phyloP scores from a whole-genome alignment of 768 basidiomycete species.

The Lentinula boryana region DNA sequence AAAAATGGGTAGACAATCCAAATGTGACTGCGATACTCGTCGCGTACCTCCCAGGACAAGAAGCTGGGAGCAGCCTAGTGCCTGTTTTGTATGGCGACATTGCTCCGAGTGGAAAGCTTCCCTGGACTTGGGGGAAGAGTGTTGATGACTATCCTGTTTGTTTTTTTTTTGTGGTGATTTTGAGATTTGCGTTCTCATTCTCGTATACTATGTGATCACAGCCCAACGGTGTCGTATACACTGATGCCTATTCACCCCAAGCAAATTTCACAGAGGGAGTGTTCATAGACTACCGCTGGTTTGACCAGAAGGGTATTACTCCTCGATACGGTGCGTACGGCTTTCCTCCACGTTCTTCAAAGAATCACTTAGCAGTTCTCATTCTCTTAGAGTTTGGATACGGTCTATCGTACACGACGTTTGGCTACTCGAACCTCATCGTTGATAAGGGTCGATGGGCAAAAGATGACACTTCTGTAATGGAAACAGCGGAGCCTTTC shows the following conservation, averaged over 20 bases:
- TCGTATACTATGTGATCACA: background rate
- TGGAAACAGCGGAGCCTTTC: background rate
- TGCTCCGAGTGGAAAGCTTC: conserved; percentile 45
- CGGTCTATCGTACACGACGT: conserved; percentile 45
- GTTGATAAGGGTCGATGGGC: background rate
- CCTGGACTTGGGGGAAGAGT: conserved; percentile 49
- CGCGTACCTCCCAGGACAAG: conserved; percentile 40
- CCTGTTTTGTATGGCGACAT: conserved; percentile 46
- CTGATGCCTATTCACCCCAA: background rate
- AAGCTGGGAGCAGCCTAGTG: conserved; percentile 42
- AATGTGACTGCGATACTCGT: conserved; percentile 24
- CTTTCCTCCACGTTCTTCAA: conserved; percentile 15
- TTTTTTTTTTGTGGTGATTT: background rate
- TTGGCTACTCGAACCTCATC: conserved; percentile 32
- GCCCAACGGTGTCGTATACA: background rate
- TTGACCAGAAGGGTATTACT: conserved; percentile 20
- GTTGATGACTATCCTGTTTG: conserved; percentile 35
- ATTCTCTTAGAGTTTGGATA: conserved; percentile 32
- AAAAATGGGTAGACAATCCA: conserved; percentile 34
- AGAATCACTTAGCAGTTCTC: background rate
- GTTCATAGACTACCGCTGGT: conserved; percentile 9
- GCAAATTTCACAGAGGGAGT: conserved; percentile 8
- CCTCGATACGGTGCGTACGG: conserved; percentile 21
- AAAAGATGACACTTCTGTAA: background rate
- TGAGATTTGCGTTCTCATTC: too few relatives aligned